Conservation (phyloP, 768 basidiomycete species). For the Hygrophoropsis aurantiaca region DNA sequence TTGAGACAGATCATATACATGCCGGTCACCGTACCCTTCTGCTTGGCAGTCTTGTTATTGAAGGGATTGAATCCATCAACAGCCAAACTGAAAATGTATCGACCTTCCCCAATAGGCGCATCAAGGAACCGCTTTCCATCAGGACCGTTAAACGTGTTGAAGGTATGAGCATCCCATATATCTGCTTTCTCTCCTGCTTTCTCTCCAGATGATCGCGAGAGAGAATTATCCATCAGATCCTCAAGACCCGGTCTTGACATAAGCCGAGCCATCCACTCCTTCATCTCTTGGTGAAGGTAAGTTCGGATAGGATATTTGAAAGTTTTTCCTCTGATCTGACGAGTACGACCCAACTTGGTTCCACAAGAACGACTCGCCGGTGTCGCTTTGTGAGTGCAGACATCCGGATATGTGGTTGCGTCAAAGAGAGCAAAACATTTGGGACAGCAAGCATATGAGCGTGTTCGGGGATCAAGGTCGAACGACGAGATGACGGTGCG, state of each 20-base stretch:
- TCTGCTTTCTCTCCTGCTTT: too few species aligned
- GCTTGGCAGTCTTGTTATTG: conserved; percentile 29
- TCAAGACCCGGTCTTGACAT: conserved; percentile 24
- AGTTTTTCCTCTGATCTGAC: too few species aligned
- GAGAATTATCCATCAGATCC: conserved; percentile 19
- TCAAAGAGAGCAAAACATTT: conserved; percentile 25
- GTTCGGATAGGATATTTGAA: conserved; percentile 3
- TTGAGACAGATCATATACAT: conserved; percentile 36
- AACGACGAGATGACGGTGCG: too few species aligned
- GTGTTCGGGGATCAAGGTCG: conserved; percentile 13
- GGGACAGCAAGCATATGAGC: conserved; percentile 23
- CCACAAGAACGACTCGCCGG: conserved; percentile 12
- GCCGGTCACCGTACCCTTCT: conserved; percentile 17
- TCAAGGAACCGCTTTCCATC: conserved; percentile 24
- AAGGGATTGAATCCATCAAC: too few species aligned
- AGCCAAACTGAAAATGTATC: conserved; percentile 26
- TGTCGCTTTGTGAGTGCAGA: conserved; percentile 15
- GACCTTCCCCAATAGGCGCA: conserved; percentile 14
- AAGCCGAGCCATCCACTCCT: conserved; percentile 25
- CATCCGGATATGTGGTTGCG: conserved; percentile 14
- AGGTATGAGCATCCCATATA: conserved; percentile 24
- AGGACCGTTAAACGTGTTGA: conserved; percentile 20
- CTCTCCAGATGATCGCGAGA: not conserved
- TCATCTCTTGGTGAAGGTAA: conserved; percentile 26
- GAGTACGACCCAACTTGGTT: too few species aligned